Percentiles rank a stretch among this genome's conserved stretches.
phyloP scores from a whole-genome alignment of 208 protist species.

The Trypanosoma lewisi region DNA sequence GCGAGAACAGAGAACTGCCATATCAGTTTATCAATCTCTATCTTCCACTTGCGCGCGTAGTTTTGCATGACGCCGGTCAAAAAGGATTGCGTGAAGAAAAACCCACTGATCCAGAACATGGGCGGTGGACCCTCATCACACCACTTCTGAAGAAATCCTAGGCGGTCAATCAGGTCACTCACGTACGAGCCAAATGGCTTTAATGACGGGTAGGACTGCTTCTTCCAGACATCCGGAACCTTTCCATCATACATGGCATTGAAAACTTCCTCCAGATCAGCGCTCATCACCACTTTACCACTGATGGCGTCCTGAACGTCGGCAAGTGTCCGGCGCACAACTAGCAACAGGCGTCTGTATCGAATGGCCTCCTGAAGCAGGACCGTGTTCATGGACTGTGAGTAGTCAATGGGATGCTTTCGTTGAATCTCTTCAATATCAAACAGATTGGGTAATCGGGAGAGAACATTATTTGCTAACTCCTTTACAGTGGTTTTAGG shows the following conservation, averaged over 20 bases:
- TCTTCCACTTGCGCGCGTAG: conserved; percentile 94
- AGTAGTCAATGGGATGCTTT: conserved; percentile 89
- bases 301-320: conserved; percentile 95
- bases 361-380: conserved; percentile 92
- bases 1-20: conserved; percentile 92
- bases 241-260: conserved; percentile 93
- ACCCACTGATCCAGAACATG: conserved; percentile 95
- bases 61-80: conserved; percentile 96
- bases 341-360: conserved; percentile 92
- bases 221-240: conserved; percentile 89
- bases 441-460: conserved; percentile 84
- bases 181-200: conserved; percentile 97
- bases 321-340: conserved; percentile 89
- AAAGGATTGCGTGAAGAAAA: conserved; percentile 98
- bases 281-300: conserved; percentile 97
- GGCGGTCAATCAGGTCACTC: conserved; percentile 90
- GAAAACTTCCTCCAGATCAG: conserved; percentile 94
- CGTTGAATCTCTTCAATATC: conserved; percentile 88
- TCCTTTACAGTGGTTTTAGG: conserved; percentile 84
- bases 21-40: conserved; percentile 96
- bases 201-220: conserved; percentile 94
- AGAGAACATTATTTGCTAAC: conserved; percentile 84
- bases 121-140: conserved; percentile 79
- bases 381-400: conserved; percentile 96
- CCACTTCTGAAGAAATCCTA: conserved; percentile 92